Conservation (phyloP, 768 basidiomycete genomes). For the Mycena sanguinolenta region DNA sequence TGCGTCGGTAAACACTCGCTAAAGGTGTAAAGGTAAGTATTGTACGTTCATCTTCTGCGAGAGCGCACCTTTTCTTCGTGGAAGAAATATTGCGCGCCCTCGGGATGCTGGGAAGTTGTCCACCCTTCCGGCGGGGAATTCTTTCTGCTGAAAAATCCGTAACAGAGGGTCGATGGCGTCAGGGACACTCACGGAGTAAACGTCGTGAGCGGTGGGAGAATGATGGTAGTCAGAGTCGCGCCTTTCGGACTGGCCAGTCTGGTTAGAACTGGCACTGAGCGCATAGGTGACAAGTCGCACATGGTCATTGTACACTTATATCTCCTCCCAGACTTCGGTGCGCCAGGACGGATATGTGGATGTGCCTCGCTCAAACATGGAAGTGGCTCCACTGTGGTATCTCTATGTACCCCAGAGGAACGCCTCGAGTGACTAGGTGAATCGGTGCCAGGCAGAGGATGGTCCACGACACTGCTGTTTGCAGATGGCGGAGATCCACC, state of each 20-base stretch:
- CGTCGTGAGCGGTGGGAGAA: constrained; percentile 27
- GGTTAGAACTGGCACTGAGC: too few relatives aligned
- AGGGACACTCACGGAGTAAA: constrained; percentile 9
- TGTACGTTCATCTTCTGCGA: too few relatives aligned
- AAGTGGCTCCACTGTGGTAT: constrained; percentile 8
- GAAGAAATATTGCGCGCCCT: too few relatives aligned
- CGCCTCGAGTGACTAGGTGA: constrained; percentile 13
- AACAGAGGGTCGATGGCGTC: too few relatives aligned
- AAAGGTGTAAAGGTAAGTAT: too few relatives aligned
- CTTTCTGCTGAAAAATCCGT: neutral
- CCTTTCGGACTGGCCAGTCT: constrained; percentile 7
- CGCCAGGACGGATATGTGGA: constrained; percentile 16
- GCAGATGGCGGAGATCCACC: too few relatives aligned
- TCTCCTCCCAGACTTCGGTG: constrained; percentile 16
- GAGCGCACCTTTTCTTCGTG: constrained; percentile 58
- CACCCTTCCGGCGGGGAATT: constrained; percentile 54
- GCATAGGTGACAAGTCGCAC: neutral
- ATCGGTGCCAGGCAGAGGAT: too few relatives aligned
- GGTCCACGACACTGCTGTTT: too few relatives aligned
- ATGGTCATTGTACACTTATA: constrained; percentile 8
- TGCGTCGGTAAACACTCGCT: too few relatives aligned
- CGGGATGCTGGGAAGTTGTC: constrained; percentile 65
- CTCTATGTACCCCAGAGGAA: constrained; percentile 22
- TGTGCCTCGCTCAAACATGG: too few relatives aligned
- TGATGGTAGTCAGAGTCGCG: constrained; percentile 17